Conservation (phyloP, 1,139 yeast genomes). For the Magnusiomyces suaveolens region DNA sequence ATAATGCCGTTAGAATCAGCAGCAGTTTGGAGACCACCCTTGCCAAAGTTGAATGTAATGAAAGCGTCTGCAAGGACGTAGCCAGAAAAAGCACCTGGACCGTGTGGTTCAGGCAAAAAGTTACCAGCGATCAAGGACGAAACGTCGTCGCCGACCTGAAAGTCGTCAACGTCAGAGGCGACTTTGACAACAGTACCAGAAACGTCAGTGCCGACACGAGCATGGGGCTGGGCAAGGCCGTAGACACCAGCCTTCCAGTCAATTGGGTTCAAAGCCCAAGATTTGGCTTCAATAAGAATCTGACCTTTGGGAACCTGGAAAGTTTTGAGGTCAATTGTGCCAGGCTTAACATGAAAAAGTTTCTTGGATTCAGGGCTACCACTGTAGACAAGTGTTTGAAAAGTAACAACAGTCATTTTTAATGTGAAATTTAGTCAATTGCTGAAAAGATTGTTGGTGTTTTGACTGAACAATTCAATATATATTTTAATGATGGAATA, state of each 20-base stretch:
- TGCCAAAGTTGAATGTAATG: conserved; percentile 19
- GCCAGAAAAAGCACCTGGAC: conserved; percentile 53
- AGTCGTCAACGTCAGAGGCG: conserved; percentile 34
- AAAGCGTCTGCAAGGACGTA: conserved; percentile 32
- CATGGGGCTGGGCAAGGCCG: conserved; percentile 38
- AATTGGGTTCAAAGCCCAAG: conserved; percentile 63
- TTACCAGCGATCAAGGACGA: conserved; percentile 46
- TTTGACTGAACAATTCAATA: not conserved
- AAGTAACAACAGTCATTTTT: conserved; percentile 2
- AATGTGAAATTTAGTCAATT: not conserved
- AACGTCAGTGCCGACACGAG: conserved; percentile 33
- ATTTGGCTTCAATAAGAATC: conserved; percentile 45
- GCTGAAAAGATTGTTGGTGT: not conserved
- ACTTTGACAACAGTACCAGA: conserved; percentile 51
- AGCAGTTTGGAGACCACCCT: conserved; percentile 13
- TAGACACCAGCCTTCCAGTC: conserved; percentile 56
- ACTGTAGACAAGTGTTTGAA: not conserved
- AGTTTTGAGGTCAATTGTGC: conserved; percentile 1
- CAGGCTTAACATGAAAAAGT: not conserved
- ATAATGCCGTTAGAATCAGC: conserved; percentile 17
- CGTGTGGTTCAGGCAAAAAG: conserved; percentile 24
- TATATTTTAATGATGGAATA: too few relatives aligned
- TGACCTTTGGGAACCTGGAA: conserved; percentile 32
- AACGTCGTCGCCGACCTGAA: conserved; percentile 47
- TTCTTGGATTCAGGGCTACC: not conserved